Evolutionary conservation across 306 rosid species (phyloP).

Genomic region (Castanospermum australe): DNA sequence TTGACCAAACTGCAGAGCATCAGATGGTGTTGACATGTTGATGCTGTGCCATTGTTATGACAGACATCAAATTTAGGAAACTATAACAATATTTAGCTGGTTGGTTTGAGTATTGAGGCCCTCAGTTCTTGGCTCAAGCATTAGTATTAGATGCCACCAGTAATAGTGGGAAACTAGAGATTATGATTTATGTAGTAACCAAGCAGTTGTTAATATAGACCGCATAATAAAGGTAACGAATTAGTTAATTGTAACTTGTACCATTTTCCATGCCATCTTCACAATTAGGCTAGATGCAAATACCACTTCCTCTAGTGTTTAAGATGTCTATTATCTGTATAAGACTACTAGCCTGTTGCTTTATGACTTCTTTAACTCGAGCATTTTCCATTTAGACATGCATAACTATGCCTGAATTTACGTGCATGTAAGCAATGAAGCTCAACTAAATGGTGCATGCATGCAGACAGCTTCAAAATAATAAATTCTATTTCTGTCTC

Average conservation of each 20-base stretch:
- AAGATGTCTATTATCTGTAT: neutral
- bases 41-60: neutral
- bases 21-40: neutral
- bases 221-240: neutral
- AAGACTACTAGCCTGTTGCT: neutral
- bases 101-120: neutral
- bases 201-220: neutral
- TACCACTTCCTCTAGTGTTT: neutral
- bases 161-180: neutral
- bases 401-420: neutral
- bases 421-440: neutral
- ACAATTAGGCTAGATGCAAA: neutral
- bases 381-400: neutral
- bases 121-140: neutral
- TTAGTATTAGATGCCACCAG: neutral
- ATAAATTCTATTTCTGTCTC: neutral
- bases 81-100: neutral
- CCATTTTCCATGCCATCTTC: neutral
- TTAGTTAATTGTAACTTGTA: neutral
- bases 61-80: neutral
- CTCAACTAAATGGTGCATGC: neutral
- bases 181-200: neutral
- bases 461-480: neutral
- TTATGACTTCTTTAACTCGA: neutral
- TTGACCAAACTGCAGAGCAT: neutral